phyloP scores from a whole-genome alignment of 2,329 filamentous ascomycete genomes.

The Fusarium nisikadoi region DNA sequence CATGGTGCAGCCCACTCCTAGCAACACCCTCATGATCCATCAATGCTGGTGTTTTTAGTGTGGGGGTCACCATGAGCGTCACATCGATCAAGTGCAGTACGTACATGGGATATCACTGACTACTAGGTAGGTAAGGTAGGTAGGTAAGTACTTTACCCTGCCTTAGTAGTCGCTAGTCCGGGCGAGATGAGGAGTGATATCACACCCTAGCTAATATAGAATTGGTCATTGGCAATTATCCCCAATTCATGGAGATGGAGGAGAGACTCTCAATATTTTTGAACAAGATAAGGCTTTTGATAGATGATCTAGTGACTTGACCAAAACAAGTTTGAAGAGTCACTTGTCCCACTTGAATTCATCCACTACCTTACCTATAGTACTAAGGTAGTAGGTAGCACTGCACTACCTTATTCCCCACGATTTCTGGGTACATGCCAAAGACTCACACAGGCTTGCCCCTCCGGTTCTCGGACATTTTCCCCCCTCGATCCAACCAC shows the following conservation, averaged over 20 bases:
- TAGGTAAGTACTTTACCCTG: neutral
- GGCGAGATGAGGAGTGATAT: neutral
- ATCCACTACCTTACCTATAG: neutral
- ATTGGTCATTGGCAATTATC: neutral
- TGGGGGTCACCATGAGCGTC: slow-evolving; percentile 15
- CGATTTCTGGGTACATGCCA: neutral
- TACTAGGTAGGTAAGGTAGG: neutral
- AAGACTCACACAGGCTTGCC: slow-evolving; percentile 12
- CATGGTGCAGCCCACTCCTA: slow-evolving; percentile 15
- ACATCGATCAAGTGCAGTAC: slow-evolving; percentile 9
- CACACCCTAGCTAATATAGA: neutral
- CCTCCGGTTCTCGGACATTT: slow-evolving; percentile 39
- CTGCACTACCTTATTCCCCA: slow-evolving; percentile 4
- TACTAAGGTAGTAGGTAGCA: too few relatives aligned
- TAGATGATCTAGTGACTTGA: neutral
- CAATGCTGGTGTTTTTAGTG: slow-evolving; percentile 18
- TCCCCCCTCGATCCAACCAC: slow-evolving; percentile 19
- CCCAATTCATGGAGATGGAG: neutral
- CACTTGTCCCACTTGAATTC: slow-evolving; percentile 16
- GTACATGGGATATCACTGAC: slow-evolving; percentile 9
- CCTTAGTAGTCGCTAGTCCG: neutral
- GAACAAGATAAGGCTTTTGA: neutral
- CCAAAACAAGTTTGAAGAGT: slow-evolving; percentile 1
- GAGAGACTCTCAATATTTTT: neutral
- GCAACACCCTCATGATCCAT: slow-evolving; percentile 8